Evolutionary conservation across 371 early-diverging fungal genomes (phyloP).

Genomic region (Rhizopus arrhizus): DNA sequence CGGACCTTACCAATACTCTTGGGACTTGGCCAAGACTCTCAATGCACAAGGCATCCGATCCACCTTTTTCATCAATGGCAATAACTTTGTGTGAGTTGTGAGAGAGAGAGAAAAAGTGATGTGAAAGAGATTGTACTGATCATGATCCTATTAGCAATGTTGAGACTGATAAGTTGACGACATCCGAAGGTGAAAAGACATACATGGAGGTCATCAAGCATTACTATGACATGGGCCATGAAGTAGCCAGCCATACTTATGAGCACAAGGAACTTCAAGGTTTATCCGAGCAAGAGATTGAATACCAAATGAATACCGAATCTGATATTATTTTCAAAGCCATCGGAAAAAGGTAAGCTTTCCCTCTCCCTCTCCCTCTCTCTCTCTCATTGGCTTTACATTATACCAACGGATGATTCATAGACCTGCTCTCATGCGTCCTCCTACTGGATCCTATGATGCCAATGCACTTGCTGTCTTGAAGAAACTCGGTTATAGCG

Average conservation of each 20-base stretch:
- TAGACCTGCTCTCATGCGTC: constrained; percentile 33
- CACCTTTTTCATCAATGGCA: constrained; percentile 55
- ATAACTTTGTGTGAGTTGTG: constrained; percentile 39
- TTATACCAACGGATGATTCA: neutral
- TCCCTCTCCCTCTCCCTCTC: too few species aligned
- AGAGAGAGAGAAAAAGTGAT: constrained; percentile 6
- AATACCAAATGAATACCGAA: constrained; percentile 23
- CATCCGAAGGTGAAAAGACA: constrained; percentile 23
- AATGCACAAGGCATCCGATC: constrained; percentile 36
- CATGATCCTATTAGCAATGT: constrained; percentile 27
- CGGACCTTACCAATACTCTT: constrained; percentile 42
- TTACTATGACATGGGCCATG: constrained; percentile 22
- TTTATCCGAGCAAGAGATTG: constrained; percentile 14
- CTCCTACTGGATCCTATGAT: constrained; percentile 50
- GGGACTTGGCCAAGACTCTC: constrained; percentile 39
- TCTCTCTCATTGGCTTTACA: constrained; percentile 8
- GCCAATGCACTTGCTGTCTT: constrained; percentile 35
- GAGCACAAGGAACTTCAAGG: constrained; percentile 31
- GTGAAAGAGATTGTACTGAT: constrained; percentile 16
- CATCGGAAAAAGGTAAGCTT: constrained; percentile 17
- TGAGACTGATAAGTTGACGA: constrained; percentile 5
- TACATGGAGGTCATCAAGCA: constrained; percentile 25
- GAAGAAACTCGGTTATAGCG: constrained; percentile 40
- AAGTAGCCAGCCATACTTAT: constrained; percentile 49
- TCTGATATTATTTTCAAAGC: constrained; percentile 20